Conservation (phyloP, 352 stramenopile genomes). For the Globisporangium sylvaticum region DNA sequence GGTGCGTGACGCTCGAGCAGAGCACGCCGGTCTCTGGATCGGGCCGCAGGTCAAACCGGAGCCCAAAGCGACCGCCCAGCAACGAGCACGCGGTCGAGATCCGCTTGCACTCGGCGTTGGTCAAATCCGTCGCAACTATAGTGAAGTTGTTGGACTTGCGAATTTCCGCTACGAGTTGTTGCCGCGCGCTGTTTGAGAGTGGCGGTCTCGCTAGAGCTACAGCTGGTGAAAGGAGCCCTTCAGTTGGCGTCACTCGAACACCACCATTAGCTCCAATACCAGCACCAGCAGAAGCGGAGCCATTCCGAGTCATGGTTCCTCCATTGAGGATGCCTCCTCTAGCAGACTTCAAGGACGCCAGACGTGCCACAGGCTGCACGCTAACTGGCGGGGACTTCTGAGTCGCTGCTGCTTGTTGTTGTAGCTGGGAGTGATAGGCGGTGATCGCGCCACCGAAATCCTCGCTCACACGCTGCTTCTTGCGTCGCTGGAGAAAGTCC, state of each 20-base stretch:
- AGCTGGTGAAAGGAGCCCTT: not conserved
- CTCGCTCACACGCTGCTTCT: slow-evolving; percentile 36
- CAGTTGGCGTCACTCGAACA: slow-evolving; percentile 10
- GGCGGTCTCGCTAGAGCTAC: slow-evolving; percentile 4
- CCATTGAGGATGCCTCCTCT: slow-evolving; percentile 16
- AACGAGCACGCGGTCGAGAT: slow-evolving; percentile 52
- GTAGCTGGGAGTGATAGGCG: slow-evolving; percentile 34
- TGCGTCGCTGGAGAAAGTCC: not conserved
- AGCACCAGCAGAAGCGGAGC: not conserved
- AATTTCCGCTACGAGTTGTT: slow-evolving; percentile 10
- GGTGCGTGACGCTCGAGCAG: slow-evolving; percentile 63
- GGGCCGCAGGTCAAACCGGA: slow-evolving; percentile 62
- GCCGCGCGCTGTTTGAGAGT: slow-evolving; percentile 7
- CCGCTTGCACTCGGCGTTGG: slow-evolving; percentile 43
- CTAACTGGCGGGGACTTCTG: not conserved
- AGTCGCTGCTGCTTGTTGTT: not conserved
- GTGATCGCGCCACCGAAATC: slow-evolving; percentile 50
- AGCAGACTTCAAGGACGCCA: not conserved
- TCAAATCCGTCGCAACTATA: slow-evolving; percentile 61
- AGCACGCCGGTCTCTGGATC: slow-evolving; percentile 36
- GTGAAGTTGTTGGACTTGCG: slow-evolving; percentile 29
- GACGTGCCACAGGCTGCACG: not conserved
- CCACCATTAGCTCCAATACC: not conserved
- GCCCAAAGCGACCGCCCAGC: slow-evolving; percentile 67
- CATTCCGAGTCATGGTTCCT: not conserved